phyloP scores from a whole-genome alignment of 176 grass and related monocot genomes.

The Themeda triandra region DNA sequence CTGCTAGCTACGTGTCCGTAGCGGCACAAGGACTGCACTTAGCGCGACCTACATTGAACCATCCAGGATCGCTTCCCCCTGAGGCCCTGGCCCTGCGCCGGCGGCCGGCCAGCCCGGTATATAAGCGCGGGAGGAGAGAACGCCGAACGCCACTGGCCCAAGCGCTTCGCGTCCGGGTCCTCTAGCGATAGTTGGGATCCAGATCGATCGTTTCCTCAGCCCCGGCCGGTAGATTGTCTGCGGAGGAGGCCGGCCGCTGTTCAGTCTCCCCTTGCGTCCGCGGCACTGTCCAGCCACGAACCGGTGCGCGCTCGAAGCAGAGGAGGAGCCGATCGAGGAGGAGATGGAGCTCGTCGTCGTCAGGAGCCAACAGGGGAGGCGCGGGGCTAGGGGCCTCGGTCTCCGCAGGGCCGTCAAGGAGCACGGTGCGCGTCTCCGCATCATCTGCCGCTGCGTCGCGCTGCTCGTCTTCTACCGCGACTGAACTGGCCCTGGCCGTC shows the following conservation, averaged over 20 bases:
- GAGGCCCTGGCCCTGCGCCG: background rate
- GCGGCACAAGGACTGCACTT: background rate
- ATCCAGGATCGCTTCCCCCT: background rate
- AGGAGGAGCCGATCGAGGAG: background rate
- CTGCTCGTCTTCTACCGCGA: conserved; percentile 38
- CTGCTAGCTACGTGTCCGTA: background rate
- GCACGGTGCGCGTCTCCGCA: conserved; percentile 38
- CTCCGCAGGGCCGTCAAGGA: conserved; percentile 29
- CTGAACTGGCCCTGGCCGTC: background rate
- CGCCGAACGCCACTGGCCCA: background rate
- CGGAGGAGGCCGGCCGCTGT: background rate
- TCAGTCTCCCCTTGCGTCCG: background rate
- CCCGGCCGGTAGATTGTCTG: background rate
- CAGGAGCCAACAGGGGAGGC: background rate
- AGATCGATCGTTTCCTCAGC: too few relatives aligned
- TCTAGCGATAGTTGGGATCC: too few relatives aligned
- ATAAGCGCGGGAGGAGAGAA: background rate
- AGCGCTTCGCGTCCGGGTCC: background rate
- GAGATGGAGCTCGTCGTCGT: conserved; percentile 21
- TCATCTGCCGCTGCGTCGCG: conserved; percentile 47
- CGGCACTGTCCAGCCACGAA: background rate
- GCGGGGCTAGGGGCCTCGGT: conserved; percentile 4
- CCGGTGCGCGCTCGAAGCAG: background rate
- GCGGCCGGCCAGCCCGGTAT: background rate
- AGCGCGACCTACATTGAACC: conserved; percentile 17